Conservation (phyloP, 331 rosid genomes). For the Pyrus hybrid region DNA sequence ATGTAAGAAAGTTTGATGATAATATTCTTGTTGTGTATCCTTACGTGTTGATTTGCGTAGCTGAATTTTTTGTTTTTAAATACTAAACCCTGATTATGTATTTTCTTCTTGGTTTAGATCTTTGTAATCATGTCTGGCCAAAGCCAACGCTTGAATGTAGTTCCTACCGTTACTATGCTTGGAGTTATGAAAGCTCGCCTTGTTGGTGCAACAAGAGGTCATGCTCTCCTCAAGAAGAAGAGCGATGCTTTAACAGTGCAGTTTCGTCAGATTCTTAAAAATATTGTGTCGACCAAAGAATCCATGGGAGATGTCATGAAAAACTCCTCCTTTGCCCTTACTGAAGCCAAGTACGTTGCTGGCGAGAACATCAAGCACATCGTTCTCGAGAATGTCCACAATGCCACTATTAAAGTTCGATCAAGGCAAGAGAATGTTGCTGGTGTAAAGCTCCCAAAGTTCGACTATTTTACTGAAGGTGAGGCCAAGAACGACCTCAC, state of each 20-base stretch:
- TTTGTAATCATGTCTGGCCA: conserved; percentile 75
- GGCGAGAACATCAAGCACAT: conserved; percentile 86
- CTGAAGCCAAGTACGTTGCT: conserved; percentile 92
- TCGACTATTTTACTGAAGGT: conserved; percentile 58
- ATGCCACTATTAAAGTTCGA: conserved; percentile 71
- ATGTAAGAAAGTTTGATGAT: background rate
- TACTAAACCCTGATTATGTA: background rate
- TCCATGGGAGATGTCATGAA: conserved; percentile 97
- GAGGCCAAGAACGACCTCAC: conserved; percentile 86
- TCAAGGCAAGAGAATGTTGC: conserved; percentile 84
- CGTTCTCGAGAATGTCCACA: conserved; percentile 80
- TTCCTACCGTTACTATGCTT: conserved; percentile 89
- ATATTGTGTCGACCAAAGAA: conserved; percentile 85
- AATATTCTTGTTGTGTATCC: background rate
- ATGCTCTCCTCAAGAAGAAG: conserved; percentile 96
- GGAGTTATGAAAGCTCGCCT: conserved; percentile 81
- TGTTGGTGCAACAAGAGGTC: conserved; percentile 91
- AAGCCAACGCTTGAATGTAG: conserved; percentile 83
- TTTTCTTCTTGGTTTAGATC: conserved; percentile 25
- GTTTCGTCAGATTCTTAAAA: conserved; percentile 78
- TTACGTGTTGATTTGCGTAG: background rate
- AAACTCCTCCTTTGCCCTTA: conserved; percentile 74
- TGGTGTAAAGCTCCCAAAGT: conserved; percentile 90
- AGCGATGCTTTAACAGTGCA: conserved; percentile 94
- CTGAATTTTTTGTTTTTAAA: background rate